Evolutionary conservation across 306 rosid species (phyloP).

Genomic region (Prunus mongolica): DNA sequence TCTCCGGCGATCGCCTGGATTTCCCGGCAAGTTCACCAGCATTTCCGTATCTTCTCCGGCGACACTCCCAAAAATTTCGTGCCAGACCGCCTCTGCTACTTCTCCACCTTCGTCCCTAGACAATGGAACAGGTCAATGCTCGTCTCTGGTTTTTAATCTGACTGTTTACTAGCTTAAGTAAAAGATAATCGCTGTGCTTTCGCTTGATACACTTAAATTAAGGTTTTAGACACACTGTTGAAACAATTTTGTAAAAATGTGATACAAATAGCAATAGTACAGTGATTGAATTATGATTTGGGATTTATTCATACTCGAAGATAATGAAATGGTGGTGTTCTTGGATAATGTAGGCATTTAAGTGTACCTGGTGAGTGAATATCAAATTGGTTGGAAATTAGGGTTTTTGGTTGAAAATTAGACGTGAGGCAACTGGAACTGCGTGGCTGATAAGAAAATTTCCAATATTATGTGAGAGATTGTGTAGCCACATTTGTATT

Average conservation of each 20-base stretch:
- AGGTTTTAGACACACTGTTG: slow-evolving; percentile 20
- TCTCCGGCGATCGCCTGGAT: slow-evolving; percentile 29
- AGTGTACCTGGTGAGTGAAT: background rate
- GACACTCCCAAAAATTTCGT: slow-evolving; percentile 36
- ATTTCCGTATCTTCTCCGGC: slow-evolving; percentile 27
- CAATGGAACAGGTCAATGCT: slow-evolving; percentile 25
- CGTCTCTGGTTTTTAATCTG: background rate
- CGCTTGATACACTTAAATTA: slow-evolving; percentile 7
- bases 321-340: background rate
- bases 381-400: background rate
- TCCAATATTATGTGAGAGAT: background rate
- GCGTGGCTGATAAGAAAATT: background rate
- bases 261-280: background rate
- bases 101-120: slow-evolving; percentile 33
- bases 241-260: background rate
- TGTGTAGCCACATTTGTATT: background rate
- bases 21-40: slow-evolving; percentile 13
- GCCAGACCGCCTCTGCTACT: slow-evolving; percentile 38
- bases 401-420: slow-evolving; percentile 1
- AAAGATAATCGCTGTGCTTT: background rate
- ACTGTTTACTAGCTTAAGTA: background rate
- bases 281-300: background rate
- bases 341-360: background rate
- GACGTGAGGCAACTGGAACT: background rate
- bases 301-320: background rate